These are phyloP conservation scores for Tulasnella sp. DNA, from an alignment of 768 basidiomycete genomes.

Conservation along the genomic window DNA sequence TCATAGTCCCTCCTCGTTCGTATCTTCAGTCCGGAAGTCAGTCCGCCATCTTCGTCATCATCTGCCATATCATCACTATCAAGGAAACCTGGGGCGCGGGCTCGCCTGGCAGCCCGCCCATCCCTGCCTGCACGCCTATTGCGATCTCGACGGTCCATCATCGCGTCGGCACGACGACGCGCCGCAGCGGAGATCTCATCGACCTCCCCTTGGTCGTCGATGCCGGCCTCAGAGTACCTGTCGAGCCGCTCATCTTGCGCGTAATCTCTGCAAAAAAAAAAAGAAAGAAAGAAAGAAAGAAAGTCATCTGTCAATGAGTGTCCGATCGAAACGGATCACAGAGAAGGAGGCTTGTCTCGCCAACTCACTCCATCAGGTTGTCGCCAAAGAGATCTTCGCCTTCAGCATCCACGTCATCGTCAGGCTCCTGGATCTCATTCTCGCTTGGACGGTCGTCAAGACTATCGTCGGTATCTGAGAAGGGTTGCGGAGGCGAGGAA, in stretches of 20 bases:
- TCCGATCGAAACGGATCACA: slow-evolving; percentile 13
- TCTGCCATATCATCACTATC: slow-evolving; percentile 73
- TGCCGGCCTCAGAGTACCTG: slow-evolving; percentile 71
- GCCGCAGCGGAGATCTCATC: slow-evolving; percentile 56
- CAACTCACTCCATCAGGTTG: slow-evolving; percentile 53
- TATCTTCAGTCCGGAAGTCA: slow-evolving; percentile 57
- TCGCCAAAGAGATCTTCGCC: slow-evolving; percentile 91
- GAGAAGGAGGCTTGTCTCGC: not conserved
- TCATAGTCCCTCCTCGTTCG: slow-evolving; percentile 88
- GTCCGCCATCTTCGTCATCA: slow-evolving; percentile 50
- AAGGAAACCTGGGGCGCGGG: slow-evolving; percentile 77
- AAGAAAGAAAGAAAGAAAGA: not conserved
- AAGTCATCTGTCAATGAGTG: not conserved
- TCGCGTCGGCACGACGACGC: slow-evolving; percentile 71
- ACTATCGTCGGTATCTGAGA: slow-evolving; percentile 72
- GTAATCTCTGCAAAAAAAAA: slow-evolving; percentile 47
- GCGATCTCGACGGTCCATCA: slow-evolving; percentile 83
- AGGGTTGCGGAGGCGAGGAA: slow-evolving; percentile 70
- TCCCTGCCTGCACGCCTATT: slow-evolving; percentile 52
- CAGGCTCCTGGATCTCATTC: slow-evolving; percentile 38
- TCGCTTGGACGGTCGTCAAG: slow-evolving; percentile 54
- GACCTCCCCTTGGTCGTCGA: slow-evolving; percentile 63
- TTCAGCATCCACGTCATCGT: slow-evolving; percentile 47
- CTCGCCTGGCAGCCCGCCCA: slow-evolving; percentile 62
- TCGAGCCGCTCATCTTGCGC: slow-evolving; percentile 72